Evolutionary conservation across 805 yeast species (phyloP).

Genomic region (Sungouiozyma ichnusensis): DNA sequence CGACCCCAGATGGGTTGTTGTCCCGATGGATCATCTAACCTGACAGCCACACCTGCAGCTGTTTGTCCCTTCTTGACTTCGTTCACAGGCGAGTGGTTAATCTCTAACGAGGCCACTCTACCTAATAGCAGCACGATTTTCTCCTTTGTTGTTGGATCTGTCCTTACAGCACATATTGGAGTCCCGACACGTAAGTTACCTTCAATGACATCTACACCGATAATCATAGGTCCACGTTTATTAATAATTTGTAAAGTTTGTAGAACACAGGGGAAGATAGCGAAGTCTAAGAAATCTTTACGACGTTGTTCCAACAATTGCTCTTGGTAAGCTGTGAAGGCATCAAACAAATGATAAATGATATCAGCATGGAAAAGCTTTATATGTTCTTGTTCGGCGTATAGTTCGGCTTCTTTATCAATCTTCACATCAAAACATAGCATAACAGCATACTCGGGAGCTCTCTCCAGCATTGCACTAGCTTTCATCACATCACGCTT

Average conservation of each 20-base stretch:
- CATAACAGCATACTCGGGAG: slow-evolving; percentile 95
- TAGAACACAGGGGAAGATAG: slow-evolving; percentile 90
- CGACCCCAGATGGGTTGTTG: slow-evolving; percentile 99
- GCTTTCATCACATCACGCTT: slow-evolving; percentile 98
- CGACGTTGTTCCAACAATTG: slow-evolving; percentile 84
- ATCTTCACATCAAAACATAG: slow-evolving; percentile 94
- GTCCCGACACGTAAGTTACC: slow-evolving; percentile 87
- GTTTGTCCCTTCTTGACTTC: slow-evolving; percentile 89
- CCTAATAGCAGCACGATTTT: slow-evolving; percentile 64
- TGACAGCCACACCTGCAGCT: slow-evolving; percentile 96
- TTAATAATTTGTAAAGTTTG: slow-evolving; percentile 92
- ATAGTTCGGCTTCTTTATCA: slow-evolving; percentile 97
- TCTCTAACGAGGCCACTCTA: slow-evolving; percentile 85
- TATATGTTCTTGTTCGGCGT: slow-evolving; percentile 87
- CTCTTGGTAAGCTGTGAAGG: slow-evolving; percentile 84
- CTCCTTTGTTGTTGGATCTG: slow-evolving; percentile 75
- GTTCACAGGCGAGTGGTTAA: slow-evolving; percentile 78
- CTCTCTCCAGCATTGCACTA: slow-evolving; percentile 91
- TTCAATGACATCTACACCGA: slow-evolving; percentile 94
- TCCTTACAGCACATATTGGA: slow-evolving; percentile 88
- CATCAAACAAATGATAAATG: slow-evolving; percentile 92
- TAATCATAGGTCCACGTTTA: slow-evolving; percentile 98
- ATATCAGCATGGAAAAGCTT: slow-evolving; percentile 92
- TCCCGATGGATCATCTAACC: slow-evolving; percentile 84
- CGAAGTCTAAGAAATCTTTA: slow-evolving; percentile 75